Evolutionary conservation across 202 grass and related monocot species (phyloP), one percentile per base, ranked within the genome.

Genomic region (Carex sylvatica): DNA sequence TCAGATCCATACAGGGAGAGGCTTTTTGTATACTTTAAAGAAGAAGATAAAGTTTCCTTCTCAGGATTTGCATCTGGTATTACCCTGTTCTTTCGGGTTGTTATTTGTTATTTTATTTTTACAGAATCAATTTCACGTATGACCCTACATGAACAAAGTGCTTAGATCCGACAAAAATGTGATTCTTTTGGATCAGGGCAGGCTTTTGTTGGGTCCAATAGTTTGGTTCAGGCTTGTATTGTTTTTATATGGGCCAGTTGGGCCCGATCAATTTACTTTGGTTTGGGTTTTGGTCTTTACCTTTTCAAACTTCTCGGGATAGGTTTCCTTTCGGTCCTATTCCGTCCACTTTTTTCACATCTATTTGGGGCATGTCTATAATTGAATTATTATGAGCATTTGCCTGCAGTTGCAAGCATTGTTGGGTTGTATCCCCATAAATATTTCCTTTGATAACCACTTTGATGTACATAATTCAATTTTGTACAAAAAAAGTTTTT

Each of bases 1-100:
- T 89, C 80, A 31, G 92, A 98, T 71, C 89, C 88, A 47, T 98
- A 92, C 49, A 98, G 90, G 80, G 92, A 91, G 82, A 98, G 85
- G 72, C 86, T 98, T 52, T 93, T 87, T 93, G 84, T 95, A 85
- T 90, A 91, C 83, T 83, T 93, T 85, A 89, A 90, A 76, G 84
- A 75, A 80, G 78, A 86, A 76, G 76, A 65, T 14, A 74, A 12
- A 80, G 52, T 80, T 82, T 82, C 87, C 86, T 30, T 84, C 77
- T 26, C 69, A 81, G 70, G 84, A 76, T 88, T 84, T 87, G 69
- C 83, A 79, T 85, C 82, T 81, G 95, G 92, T 93, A 93, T 62
- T 84, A 42, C 65, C 87, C 81, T 74, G 14, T 85, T 73, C 62
- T 75, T 74, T 63, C 19, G 6, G 30, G n/a, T 76, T 87, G 13